These are phyloP conservation scores for Arthrobotrys entomopaga DNA, from an alignment of 2,329 filamentous ascomycete species.

Conservation along the genomic window DNA sequence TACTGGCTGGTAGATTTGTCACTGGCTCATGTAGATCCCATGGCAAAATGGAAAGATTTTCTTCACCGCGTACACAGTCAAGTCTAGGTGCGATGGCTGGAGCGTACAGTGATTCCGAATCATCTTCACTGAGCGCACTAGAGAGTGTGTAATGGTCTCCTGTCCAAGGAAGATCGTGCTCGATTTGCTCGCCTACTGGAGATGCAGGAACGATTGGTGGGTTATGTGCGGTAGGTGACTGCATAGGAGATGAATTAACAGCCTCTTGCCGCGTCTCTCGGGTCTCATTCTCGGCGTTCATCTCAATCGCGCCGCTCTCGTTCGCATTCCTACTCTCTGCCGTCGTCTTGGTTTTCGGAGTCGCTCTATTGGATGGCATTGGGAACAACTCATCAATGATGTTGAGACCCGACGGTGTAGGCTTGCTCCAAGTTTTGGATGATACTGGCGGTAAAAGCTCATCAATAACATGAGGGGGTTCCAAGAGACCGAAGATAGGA, in stretches of 20 bases:
- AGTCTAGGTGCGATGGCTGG: background rate
- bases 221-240: background rate
- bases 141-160: background rate
- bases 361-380: background rate
- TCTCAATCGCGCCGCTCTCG: background rate
- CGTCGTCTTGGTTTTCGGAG: background rate
- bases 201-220: background rate
- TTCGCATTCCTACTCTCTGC: background rate
- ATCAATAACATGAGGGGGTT: conserved; percentile 13
- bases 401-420: background rate
- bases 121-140: background rate
- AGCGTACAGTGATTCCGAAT: background rate
- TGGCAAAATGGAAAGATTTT: too few species aligned
- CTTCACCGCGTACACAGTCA: too few species aligned
- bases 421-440: background rate
- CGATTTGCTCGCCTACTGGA: too few species aligned
- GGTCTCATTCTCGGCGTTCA: background rate
- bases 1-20: too few species aligned
- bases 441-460: conserved; percentile 11
- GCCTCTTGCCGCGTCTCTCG: background rate
- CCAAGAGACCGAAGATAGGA: too few species aligned
- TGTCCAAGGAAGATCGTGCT: background rate
- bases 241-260: background rate
- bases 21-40: too few species aligned
- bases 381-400: conserved; percentile 45